phyloP scores from a whole-genome alignment of 805 yeast species.

The Ogataea siamensis region DNA sequence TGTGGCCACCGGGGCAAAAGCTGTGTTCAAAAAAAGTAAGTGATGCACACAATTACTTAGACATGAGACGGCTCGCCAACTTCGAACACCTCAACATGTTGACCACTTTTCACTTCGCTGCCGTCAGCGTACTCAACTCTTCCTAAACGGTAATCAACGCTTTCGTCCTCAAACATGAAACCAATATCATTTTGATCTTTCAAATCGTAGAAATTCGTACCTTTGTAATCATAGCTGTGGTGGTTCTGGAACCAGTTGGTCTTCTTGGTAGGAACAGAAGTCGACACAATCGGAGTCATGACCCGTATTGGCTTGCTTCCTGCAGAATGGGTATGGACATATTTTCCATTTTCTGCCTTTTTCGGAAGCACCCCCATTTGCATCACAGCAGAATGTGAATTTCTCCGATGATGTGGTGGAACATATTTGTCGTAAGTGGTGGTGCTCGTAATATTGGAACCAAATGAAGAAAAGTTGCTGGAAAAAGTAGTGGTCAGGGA shows the following conservation, averaged over 20 bases:
- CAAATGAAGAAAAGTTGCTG: slow-evolving; percentile 26
- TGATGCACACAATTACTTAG: slow-evolving; percentile 4
- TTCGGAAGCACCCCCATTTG: slow-evolving; percentile 21
- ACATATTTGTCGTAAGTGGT: slow-evolving; percentile 36
- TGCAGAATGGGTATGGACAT: slow-evolving; percentile 12
- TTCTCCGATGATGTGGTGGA: slow-evolving; percentile 55
- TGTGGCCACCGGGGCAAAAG: slow-evolving; percentile 64
- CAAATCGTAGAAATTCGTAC: slow-evolving; percentile 9
- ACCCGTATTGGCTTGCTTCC: slow-evolving; percentile 22
- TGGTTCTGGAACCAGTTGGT: slow-evolving; percentile 33
- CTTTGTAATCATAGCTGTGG: slow-evolving; percentile 6
- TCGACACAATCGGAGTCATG: slow-evolving; percentile 28
- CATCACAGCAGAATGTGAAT: slow-evolving; percentile 31
- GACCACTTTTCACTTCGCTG: slow-evolving; percentile 2
- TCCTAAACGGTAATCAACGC: slow-evolving; percentile 3
- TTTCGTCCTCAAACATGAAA: slow-evolving; percentile 21
- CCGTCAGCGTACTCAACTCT: slow-evolving; percentile 1
- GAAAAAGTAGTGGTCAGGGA: slow-evolving; percentile 29
- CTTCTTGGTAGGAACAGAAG: slow-evolving; percentile 38
- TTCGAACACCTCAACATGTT: slow-evolving; percentile 8
- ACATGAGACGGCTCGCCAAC: slow-evolving; percentile 6
- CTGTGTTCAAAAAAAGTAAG: slow-evolving; percentile 38
- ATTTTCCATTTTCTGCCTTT: slow-evolving; percentile 18
- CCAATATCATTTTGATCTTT: slow-evolving; percentile 15
- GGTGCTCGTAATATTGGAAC: slow-evolving; percentile 22